Base-by-base conservation (phyloP, 208 protist species). In the Crithidia fasciculata region DNA sequence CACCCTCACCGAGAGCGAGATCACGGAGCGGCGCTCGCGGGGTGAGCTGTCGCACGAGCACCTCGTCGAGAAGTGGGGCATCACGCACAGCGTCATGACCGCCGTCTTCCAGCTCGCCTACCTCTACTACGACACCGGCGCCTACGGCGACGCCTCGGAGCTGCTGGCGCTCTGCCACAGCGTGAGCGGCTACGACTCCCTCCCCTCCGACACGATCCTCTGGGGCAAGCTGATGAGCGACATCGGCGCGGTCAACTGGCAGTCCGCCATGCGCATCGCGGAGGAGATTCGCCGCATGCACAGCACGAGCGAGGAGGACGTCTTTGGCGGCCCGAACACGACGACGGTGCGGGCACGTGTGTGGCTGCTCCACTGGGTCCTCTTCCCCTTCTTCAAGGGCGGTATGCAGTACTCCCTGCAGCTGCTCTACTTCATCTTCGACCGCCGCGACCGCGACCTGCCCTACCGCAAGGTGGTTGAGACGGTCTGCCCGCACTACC, bases 381-480 rank as follows among this genome's bases (percentile, higher is more conserved):
- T 97, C 57, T 97, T 97, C 74, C 85, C 93, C n/a, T 96, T 94
- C 80, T 97, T 97, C 84, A 96, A 94, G 82, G 89, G 89, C 37
- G 90, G 88, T 55, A 83, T 72, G 58, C 88, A 94, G 78, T 91
- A 93, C 81, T 85, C 89, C 19, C 71, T 88, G 49, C 80, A 95
- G 62, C 63, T 96, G 55, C 80, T 96, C 44, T 88, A 89, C 78
- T 92, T 90, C 82, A 72, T 95, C 74, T 96, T 96, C 69, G 91
- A 94, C 74, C 77, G 85, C 64, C 83, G 83, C 66, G 82, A 73
- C 65, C 63, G 63, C 50, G 78, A 92, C 69, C 79, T 78, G 63
- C 74, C 89, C 8, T 96, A 96, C 83, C 86, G 89, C 66, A 85
- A 79, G 67, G 85, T 92, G 28, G 84, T 97, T 28, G 91, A 96